Evolutionary conservation across 2,329 filamentous ascomycete species (phyloP), one percentile per base, ranked within the genome.

Genomic region (Aureobasidium uvarum): DNA sequence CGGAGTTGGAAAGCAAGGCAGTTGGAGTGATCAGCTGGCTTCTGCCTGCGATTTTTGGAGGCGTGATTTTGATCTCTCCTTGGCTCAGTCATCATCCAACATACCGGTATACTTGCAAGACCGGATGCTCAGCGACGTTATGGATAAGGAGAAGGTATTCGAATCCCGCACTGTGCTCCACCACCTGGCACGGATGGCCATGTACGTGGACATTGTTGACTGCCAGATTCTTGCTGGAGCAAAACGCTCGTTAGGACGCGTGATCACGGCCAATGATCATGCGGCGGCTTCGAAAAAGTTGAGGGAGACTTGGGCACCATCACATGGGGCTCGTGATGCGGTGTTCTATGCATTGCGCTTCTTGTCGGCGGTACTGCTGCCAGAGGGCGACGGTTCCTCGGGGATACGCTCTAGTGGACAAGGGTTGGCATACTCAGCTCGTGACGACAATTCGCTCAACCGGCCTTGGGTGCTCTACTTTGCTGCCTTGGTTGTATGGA

Each of bases 161-260:
- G 92, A 97, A 75, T 92, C 89, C 68, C 86, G 92, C 23, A 96
- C 90, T 2, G 94, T 96, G 33, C 81, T 98, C 51, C 93, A 98
- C 74, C 92, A 96, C 72, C 81, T 99, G 14, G 95, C 95, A 0
- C 95, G 98, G 76, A 97, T 99, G 91, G 92, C 92, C 3, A 96
- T 96, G 85, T 92, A 98, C 73, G 92, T 96, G 28, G 94, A 98
- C 73, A 92, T 98, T 63, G 91, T 96, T n/a, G 94, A 98, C 75
- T 94, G 92, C 72, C 94, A 98, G 77, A 96, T 98, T 69, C 97
- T 95, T 75, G 95, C 94, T 5, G 88, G 93, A 10, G 92, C 94
- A 1, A 91, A 89, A 70, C 85, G 93, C 36, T 83, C 97, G 2
- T 85, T 98, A 4, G 94, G 95, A 25, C 87, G 94, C 54, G 88